A percentile compares a stretch with the other conserved stretches of the same genome.
Evolutionary conservation across 805 yeast genomes (phyloP).

Genomic region (Jamesozyma jinghongensis): DNA sequence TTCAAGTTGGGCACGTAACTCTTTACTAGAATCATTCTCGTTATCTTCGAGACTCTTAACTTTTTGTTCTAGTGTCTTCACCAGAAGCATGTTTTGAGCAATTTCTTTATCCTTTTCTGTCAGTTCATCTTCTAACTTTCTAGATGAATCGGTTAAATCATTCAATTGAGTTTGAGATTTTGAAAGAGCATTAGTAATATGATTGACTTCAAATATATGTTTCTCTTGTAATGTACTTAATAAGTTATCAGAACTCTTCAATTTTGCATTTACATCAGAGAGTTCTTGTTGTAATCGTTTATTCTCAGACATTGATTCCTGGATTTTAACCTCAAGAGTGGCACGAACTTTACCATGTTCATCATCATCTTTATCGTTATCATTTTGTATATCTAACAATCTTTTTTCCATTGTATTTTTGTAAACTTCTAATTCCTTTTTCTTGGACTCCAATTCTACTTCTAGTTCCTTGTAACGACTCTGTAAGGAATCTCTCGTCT

Average conservation of each 20-base stretch:
- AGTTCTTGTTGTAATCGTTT: background rate
- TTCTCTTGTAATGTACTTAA: background rate
- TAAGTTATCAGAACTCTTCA: background rate
- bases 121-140: background rate
- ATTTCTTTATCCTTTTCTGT: conserved; percentile 1
- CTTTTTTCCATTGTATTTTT: background rate
- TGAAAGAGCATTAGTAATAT: background rate
- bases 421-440: conserved; percentile 1
- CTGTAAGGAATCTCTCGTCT: background rate
- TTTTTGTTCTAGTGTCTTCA: conserved; percentile 1
- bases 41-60: background rate
- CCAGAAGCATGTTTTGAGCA: conserved; percentile 2
- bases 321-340: background rate
- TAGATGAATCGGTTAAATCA: background rate
- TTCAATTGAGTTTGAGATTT: background rate
- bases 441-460: background rate
- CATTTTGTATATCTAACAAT: background rate
- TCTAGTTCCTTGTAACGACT: background rate
- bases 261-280: background rate
- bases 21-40: background rate
- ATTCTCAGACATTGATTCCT: background rate
- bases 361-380: background rate
- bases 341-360: background rate
- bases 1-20: background rate
- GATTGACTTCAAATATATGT: conserved; percentile 1